Evolutionary conservation across 306 rosid genomes (phyloP).

Genomic region (Biancaea sappan): DNA sequence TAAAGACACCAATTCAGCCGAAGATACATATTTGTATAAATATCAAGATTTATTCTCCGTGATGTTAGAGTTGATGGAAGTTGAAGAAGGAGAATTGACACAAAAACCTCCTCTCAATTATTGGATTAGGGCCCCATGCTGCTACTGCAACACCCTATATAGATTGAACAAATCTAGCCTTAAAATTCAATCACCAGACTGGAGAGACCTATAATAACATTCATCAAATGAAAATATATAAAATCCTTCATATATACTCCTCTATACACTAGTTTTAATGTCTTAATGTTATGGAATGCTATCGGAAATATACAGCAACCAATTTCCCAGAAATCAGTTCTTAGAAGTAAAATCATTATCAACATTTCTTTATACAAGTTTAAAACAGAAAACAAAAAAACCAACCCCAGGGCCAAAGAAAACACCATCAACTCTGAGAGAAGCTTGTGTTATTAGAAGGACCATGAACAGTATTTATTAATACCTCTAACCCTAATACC

Average conservation of each 20-base stretch:
- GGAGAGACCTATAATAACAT: neutral
- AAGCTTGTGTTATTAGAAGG: neutral
- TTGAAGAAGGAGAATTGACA: neutral
- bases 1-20: neutral
- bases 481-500: neutral
- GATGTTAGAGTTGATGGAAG: neutral
- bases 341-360: neutral
- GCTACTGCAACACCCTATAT: neutral
- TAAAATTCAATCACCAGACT: conserved; percentile 1
- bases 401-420: neutral
- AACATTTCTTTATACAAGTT: conserved; percentile 23
- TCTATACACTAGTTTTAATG: neutral
- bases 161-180: neutral
- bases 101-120: conserved; percentile 10
- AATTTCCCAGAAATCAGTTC: conserved; percentile 1
- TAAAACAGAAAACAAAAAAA: conserved; percentile 19
- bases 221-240: neutral
- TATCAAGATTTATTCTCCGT: neutral
- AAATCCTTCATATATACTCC: neutral
- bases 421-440: neutral
- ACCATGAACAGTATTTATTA: neutral
- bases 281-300: neutral
- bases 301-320: conserved; percentile 12
- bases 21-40: neutral
- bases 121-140: neutral